phyloP scores from a whole-genome alignment of 2,329 filamentous ascomycete species.

The Chrysosporium queenslandicum region DNA sequence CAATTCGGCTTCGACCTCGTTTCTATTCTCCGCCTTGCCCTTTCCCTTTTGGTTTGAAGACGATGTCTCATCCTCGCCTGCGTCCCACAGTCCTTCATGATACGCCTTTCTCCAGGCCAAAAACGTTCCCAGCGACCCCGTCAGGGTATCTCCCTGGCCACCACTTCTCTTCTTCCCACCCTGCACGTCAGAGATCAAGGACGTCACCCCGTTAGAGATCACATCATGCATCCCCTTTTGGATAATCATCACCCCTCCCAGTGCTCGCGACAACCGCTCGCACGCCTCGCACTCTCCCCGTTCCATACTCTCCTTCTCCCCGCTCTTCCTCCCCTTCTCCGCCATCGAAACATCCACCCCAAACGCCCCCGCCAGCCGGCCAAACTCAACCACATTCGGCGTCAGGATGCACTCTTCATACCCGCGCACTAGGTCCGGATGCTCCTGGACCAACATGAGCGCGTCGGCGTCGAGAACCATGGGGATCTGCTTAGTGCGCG shows the following conservation, averaged over 20 bases:
- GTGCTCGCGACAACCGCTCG: slow-evolving; percentile 58
- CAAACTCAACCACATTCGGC: slow-evolving; percentile 91
- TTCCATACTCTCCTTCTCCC: slow-evolving; percentile 21
- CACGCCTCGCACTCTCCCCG: slow-evolving; percentile 46
- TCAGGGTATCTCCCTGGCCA: slow-evolving; percentile 91
- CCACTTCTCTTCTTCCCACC: slow-evolving; percentile 85
- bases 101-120: slow-evolving; percentile 84
- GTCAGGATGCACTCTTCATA: slow-evolving; percentile 81
- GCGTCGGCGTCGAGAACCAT: slow-evolving; percentile 91
- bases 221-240: slow-evolving; percentile 79
- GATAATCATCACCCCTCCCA: slow-evolving; percentile 81
- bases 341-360: slow-evolving; percentile 49
- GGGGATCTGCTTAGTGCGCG: slow-evolving; percentile 58
- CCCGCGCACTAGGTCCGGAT: slow-evolving; percentile 66
- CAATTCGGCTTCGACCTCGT: slow-evolving; percentile 34
- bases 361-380: slow-evolving; percentile 64
- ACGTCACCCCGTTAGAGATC: slow-evolving; percentile 68
- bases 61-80: slow-evolving; percentile 23
- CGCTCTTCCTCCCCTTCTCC: slow-evolving; percentile 36
- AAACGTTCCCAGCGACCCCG: slow-evolving; percentile 78
- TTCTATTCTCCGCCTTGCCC: slow-evolving; percentile 25
- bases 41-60: slow-evolving; percentile 4
- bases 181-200: slow-evolving; percentile 63
- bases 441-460: slow-evolving; percentile 62
- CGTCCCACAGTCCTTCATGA: slow-evolving; percentile 67